These are phyloP conservation scores for Rhazya stricta DNA, from an alignment of 257 asterid species.

Conservation along the genomic window DNA sequence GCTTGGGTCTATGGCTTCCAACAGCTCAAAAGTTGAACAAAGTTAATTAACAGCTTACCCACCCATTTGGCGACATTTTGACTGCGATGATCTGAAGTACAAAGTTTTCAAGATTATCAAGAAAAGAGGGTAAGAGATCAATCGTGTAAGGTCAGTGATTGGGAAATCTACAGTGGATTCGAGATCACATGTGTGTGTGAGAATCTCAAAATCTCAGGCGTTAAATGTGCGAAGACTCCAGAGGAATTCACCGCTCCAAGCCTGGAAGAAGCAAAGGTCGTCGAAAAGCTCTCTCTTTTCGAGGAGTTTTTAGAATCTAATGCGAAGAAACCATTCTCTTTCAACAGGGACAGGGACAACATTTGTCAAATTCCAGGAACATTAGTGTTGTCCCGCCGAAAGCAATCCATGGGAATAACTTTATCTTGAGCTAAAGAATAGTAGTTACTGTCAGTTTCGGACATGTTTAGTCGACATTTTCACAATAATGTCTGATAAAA, in stretches of 20 bases:
- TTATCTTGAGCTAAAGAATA: conserved; percentile 1
- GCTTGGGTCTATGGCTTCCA: neutral
- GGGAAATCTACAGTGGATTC: neutral
- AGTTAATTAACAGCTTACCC: neutral
- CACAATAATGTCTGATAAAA: neutral
- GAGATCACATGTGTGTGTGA: neutral
- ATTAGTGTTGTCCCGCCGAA: conserved; percentile 19
- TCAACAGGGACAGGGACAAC: neutral
- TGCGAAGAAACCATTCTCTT: neutral
- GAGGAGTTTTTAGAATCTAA: conserved; percentile 12
- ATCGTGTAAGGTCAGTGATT: neutral
- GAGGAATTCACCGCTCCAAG: neutral
- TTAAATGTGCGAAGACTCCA: neutral
- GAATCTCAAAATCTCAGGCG: neutral
- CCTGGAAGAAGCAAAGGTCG: conserved; percentile 4
- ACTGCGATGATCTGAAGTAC: neutral
- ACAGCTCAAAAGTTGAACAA: conserved; percentile 23
- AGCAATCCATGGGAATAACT: conserved; percentile 6
- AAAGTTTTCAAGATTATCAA: neutral
- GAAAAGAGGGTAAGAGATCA: conserved; percentile 4
- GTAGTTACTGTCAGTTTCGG: neutral
- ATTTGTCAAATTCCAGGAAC: neutral
- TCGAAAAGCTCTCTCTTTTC: conserved; percentile 1
- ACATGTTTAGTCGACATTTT: neutral
- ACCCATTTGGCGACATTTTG: neutral